Evolutionary conservation across 495 filamentous ascomycete species (phyloP).

Genomic region (Xanthoparmelia taractica): DNA sequence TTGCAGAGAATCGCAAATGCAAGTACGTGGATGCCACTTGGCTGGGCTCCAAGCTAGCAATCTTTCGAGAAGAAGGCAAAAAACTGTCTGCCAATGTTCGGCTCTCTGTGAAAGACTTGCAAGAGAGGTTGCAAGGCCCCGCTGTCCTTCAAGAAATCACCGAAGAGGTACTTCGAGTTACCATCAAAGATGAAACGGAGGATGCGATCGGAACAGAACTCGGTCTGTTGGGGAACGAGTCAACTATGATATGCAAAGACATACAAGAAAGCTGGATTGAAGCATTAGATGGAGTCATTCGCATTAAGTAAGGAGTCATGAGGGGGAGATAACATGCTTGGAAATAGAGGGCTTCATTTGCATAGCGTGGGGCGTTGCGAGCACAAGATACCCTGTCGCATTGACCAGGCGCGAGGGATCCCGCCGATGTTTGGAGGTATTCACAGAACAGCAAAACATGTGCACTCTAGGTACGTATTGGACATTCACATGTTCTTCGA

Average conservation of each 20-base stretch:
- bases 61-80: neutral
- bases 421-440: neutral
- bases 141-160: conserved; percentile 6
- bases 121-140: neutral
- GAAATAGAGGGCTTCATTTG: conserved; percentile 2
- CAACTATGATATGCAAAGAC: conserved; percentile 9
- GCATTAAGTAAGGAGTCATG: neutral
- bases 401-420: conserved; percentile 1
- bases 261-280: conserved; percentile 20
- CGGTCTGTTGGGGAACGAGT: neutral
- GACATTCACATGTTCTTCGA: neutral
- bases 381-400: conserved; percentile 10
- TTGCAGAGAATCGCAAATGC: conserved; percentile 8
- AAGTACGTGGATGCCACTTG: neutral
- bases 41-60: neutral
- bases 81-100: conserved; percentile 2
- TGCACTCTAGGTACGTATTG: neutral
- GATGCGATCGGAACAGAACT: conserved; percentile 14
- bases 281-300: conserved; percentile 21
- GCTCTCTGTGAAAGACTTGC: conserved; percentile 2
- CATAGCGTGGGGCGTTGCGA: conserved; percentile 6
- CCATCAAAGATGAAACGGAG: neutral
- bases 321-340: neutral
- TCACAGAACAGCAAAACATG: too few relatives aligned
- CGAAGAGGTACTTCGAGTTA: neutral